Evolutionary conservation across 164 flowering plant genomes (phyloP), one percentile per base, ranked within the genome.

Genomic region (Berberis vulgaris): DNA sequence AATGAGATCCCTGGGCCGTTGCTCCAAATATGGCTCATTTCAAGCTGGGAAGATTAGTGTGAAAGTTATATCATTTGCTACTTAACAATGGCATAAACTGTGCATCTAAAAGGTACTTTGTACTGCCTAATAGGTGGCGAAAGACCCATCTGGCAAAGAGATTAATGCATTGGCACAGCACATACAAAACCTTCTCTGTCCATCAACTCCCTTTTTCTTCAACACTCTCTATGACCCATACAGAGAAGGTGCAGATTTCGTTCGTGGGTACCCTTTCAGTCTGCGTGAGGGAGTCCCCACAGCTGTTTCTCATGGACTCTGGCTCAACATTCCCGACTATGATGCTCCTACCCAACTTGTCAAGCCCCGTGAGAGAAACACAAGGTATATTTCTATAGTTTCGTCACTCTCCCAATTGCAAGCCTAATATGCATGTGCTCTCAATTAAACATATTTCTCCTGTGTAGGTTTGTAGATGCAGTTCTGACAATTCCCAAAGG

Each of bases 271-370:
- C 61, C 91, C 91, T 38, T 86, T 86, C 77, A 84, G 88, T 70
- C 85, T 86, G 44, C 83, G 91, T 54, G 84, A 81, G 68, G 91
- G 91, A 67, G 85, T 66, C 42, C 83, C 85, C 46, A 84, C 88
- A 2, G 91, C 88, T 61, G 85, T 86, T 53, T 86, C 89, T 65
- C 85, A 83, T 79, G 89, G 90, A 45, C 82, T 85, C 41, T 85
- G 90, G 90, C 81, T 85, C 65, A 85, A 85, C 81, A 85, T 85
- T 65, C 85, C 91, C 0, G 89, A 86, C 64, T 86, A 84, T 70
- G 92, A 86, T 79, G 89, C 92, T 6, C 92, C 92, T 7, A 86
- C 92, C 61, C 92, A 86, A 71, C 85, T 84, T 61, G 88, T 86
- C 60, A 86, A 86, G 79, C 92, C 88, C 60, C 81, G 43, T 3